Conservation (phyloP, 148 eudicot genomes). For the Rhododendron griersonianum region DNA sequence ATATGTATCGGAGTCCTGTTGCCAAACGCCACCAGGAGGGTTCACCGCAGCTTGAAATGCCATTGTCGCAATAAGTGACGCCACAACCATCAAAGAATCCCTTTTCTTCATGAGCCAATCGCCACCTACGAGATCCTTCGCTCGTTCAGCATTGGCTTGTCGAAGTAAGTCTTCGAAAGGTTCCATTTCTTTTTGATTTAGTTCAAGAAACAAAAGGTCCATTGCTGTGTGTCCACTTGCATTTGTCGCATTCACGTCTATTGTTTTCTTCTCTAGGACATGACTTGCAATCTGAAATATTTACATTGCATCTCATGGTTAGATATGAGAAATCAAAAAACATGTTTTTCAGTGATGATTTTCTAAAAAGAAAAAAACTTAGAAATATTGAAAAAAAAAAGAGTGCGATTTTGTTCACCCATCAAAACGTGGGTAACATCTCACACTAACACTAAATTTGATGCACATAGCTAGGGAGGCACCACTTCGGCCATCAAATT, state of each 20-base stretch:
- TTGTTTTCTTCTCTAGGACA: background rate
- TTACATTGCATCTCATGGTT: background rate
- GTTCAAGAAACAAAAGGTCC: background rate
- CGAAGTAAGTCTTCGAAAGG: background rate
- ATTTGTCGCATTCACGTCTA: conserved; percentile 10
- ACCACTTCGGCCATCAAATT: too few relatives aligned
- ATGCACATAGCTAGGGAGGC: too few relatives aligned
- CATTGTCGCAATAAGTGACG: conserved; percentile 35
- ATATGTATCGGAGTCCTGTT: conserved; percentile 9
- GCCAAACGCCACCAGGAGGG: conserved; percentile 44
- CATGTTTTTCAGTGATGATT: background rate
- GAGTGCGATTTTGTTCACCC: too few relatives aligned
- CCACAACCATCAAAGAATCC: conserved; percentile 24
- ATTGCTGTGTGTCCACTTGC: conserved; percentile 5
- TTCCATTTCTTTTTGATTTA: background rate
- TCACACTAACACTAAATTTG: too few relatives aligned
- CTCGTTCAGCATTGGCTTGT: background rate
- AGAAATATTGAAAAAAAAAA: too few relatives aligned
- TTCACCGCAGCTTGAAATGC: conserved; percentile 31
- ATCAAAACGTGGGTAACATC: too few relatives aligned
- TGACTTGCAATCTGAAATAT: background rate
- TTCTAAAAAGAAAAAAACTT: too few relatives aligned
- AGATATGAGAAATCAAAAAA: background rate
- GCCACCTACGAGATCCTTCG: background rate
- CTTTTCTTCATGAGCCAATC: conserved; percentile 11